These are phyloP conservation scores for Paraglomus brasilianum DNA, from an alignment of 192 early-diverging fungal species.

Conservation along the genomic window DNA sequence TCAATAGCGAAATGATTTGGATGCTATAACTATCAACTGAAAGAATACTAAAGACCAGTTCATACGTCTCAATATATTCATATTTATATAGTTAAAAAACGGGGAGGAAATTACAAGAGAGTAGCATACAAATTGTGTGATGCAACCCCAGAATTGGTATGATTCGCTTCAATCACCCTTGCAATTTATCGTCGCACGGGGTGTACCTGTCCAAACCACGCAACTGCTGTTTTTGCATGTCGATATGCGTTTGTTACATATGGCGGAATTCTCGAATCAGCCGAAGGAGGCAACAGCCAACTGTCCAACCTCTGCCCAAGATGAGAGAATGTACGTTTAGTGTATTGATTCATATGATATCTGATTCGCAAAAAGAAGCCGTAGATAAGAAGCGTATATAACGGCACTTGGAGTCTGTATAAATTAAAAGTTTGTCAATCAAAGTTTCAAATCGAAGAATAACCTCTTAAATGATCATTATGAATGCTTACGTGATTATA, in stretches of 20 bases:
- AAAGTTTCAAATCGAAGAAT: conserved; percentile 22
- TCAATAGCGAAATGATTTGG: no score
- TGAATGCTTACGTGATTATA: conserved; percentile 47
- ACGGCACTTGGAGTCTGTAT: conserved; percentile 44
- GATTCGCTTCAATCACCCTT: background rate
- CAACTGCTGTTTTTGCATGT: conserved; percentile 34
- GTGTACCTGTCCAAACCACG: conserved; percentile 31
- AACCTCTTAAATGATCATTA: background rate
- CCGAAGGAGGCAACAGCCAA: conserved; percentile 42
- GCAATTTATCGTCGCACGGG: background rate
- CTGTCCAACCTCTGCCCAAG: conserved; percentile 40
- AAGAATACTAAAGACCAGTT: no score
- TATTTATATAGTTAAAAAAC: no score
- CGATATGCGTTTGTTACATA: conserved; percentile 43
- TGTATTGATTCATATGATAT: conserved; percentile 60
- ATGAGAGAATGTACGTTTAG: conserved; percentile 43
- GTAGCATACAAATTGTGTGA: no score
- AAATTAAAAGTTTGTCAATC: conserved; percentile 14
- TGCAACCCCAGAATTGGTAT: no score
- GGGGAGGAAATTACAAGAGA: no score
- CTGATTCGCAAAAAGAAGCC: conserved; percentile 73
- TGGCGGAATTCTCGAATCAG: conserved; percentile 48
- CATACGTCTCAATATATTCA: no score
- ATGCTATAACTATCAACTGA: no score
- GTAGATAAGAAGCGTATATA: conserved; percentile 62